These are phyloP conservation scores for Cetradonia linearis DNA, from an alignment of 495 filamentous ascomycete genomes.

Conservation along the genomic window DNA sequence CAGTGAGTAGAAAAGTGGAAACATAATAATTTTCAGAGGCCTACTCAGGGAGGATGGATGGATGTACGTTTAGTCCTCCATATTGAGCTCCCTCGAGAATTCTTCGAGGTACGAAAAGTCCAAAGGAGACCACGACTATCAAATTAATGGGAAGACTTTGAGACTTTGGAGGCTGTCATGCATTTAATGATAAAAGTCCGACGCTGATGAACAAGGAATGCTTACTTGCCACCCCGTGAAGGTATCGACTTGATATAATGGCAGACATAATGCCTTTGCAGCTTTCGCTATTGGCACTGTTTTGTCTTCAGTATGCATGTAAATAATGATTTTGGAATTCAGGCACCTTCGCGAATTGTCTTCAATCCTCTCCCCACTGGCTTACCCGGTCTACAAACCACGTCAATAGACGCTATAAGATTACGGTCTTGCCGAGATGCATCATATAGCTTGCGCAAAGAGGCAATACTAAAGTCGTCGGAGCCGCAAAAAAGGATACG, in stretches of 20 bases:
- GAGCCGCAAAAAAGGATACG: constrained; percentile 95
- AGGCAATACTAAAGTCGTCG: constrained; percentile 78
- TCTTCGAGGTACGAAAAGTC: constrained; percentile 71
- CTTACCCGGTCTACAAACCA: constrained; percentile 73
- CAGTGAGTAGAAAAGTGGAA: not conserved
- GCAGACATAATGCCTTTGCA: constrained; percentile 51
- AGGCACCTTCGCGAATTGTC: constrained; percentile 54
- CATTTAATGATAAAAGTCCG: not conserved
- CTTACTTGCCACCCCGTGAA: constrained; percentile 73
- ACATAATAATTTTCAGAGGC: constrained; percentile 16
- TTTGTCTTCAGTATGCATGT: constrained; percentile 12
- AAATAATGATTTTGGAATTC: constrained; percentile 7
- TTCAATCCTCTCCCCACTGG: constrained; percentile 62
- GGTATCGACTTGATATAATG: constrained; percentile 63
- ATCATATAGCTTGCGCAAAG: constrained; percentile 57
- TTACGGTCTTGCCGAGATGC: constrained; percentile 45
- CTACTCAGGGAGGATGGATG: constrained; percentile 82
- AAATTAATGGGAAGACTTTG: constrained; percentile 56
- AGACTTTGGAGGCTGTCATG: constrained; percentile 45
- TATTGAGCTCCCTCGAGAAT: constrained; percentile 60
- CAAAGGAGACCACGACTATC: constrained; percentile 93
- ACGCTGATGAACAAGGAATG: not conserved
- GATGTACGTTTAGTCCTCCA: constrained; percentile 89
- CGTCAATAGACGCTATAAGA: constrained; percentile 72
- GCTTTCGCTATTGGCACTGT: constrained; percentile 65